Evolutionary conservation across 441 rosid species (phyloP).

Genomic region (Populus hybrid): DNA sequence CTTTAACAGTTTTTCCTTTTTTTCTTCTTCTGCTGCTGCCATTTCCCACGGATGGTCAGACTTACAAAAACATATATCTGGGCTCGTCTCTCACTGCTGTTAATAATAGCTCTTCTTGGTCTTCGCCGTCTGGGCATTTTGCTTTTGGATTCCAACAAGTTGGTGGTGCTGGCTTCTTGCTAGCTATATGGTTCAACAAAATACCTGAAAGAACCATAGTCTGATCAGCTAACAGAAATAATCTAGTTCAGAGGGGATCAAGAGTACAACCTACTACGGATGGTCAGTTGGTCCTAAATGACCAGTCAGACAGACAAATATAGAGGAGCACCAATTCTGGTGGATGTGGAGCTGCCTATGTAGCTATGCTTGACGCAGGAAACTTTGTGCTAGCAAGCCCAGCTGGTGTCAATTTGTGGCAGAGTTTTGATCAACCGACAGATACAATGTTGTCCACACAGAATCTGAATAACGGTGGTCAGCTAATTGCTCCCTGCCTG

Average conservation of each 20-base stretch:
- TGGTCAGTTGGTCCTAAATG: conserved; percentile 21
- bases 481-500: conserved; percentile 15
- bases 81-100: not conserved
- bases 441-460: conserved; percentile 43
- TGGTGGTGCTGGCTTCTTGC: not conserved
- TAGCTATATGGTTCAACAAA: conserved; percentile 7
- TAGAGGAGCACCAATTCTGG: conserved; percentile 19
- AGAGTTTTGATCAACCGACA: conserved; percentile 42
- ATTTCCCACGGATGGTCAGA: too few relatives aligned
- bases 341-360: conserved; percentile 17
- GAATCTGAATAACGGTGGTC: not conserved
- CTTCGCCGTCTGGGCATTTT: conserved; percentile 34
- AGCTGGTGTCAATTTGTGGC: conserved; percentile 25
- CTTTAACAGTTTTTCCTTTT: too few relatives aligned
- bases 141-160: conserved; percentile 25
- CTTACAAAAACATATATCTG: too few relatives aligned
- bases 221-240: conserved; percentile 25
- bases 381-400: conserved; percentile 27
- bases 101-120: conserved; percentile 10
- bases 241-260: conserved; percentile 26
- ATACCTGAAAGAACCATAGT: conserved; percentile 22
- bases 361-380: conserved; percentile 34
- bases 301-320: conserved; percentile 14
- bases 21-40: too few relatives aligned
- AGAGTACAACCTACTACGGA: conserved; percentile 18